Evolutionary conservation across 495 filamentous ascomycete species (phyloP).

Genomic region (Podospora pseudocomata): DNA sequence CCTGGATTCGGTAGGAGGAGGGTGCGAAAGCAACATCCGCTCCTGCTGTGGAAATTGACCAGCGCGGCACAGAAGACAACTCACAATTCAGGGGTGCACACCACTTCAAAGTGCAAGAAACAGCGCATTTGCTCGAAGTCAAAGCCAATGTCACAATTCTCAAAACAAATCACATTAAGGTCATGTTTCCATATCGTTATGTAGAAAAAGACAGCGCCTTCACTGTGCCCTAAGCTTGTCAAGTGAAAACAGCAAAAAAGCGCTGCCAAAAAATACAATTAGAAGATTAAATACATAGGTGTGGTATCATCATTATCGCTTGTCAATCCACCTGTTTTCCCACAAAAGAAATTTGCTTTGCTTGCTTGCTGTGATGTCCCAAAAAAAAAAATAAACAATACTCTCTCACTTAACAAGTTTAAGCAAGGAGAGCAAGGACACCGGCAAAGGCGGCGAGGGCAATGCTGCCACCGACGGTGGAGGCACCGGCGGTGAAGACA

Average conservation of each 20-base stretch:
- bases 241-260: conserved; percentile 5
- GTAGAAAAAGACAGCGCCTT: conserved; percentile 2
- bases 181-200: conserved; percentile 6
- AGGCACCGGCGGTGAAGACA: conserved; percentile 46
- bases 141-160: not conserved
- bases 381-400: not conserved
- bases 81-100: not conserved
- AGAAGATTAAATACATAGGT: conserved; percentile 46
- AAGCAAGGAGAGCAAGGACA: conserved; percentile 51
- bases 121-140: not conserved
- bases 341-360: conserved; percentile 5
- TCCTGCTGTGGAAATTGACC: not conserved
- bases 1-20: not conserved
- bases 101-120: not conserved
- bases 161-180: not conserved
- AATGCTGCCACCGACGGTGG: conserved; percentile 28
- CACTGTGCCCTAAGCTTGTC: not conserved
- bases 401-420: conserved; percentile 29
- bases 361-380: not conserved
- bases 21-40: no score
- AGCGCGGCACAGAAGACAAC: not conserved
- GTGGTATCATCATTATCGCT: conserved; percentile 28
- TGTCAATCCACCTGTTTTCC: conserved; percentile 21
- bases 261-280: conserved; percentile 38
- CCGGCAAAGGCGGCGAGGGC: conserved; percentile 40